Evolutionary conservation across 345 rosid genomes (phyloP), one percentile per base, ranked within the genome.

Genomic region (Corchorus capsularis): DNA sequence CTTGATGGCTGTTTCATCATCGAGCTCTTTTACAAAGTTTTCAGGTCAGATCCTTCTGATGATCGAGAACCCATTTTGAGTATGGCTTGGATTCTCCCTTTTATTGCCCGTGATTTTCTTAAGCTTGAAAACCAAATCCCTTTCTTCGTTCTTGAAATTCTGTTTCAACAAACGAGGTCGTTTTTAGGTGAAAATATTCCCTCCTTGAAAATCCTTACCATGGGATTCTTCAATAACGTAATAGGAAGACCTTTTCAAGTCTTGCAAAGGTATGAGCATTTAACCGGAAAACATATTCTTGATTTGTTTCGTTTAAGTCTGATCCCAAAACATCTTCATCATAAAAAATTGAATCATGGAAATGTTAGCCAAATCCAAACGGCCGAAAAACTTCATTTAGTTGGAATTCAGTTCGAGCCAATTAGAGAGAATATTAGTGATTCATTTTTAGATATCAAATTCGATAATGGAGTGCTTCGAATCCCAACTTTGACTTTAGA

Each of bases 81-180:
- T n/a, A n/a, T 86, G 80, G 69, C 87, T 15, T 86, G 90, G 90
- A 55, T 90, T 12, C 76, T 85, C 81, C 81, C 81, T 0, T 84
- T 79, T 1, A 62, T 90, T 9, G 74, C 75, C 63, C 71, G 86
- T 0, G 93, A 88, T 76, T 77, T 90, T 57, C 86, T 90, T 6
- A 77, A 77, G 76, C 72, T 90, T 3, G 91, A 90, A 79, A 89
- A 89, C 45, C 91, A 89, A 76, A 82, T 89, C 35, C 91, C 93
- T 46, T 83, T 65, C 74, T 65, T 86, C 54, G 85, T 87, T 61
- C 88, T 90, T 70, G 61, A 81, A 43, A 19, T 78, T 19, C 73
- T 86, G 15, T 87, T 71, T 6, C 71, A 79, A 7, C 73, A 76
- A 32, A 77, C 79, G 0, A 61, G 53, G 1, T 64, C 68, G 59